These are phyloP conservation scores for Friedmanniomyces simplex DNA, from an alignment of 495 filamentous ascomycete genomes.

Conservation along the genomic window DNA sequence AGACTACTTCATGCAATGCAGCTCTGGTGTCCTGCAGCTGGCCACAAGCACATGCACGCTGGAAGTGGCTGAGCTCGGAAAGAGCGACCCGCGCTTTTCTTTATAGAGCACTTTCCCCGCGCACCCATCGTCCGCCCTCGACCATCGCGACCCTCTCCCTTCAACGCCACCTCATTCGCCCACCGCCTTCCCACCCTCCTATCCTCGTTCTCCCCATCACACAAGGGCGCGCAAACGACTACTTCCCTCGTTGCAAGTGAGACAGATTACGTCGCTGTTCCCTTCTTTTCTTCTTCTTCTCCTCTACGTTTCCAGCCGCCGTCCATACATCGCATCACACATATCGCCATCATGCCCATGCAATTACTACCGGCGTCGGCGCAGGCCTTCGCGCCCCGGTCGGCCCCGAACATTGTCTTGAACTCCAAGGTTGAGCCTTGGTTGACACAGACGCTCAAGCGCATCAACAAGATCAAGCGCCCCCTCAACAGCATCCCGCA, in stretches of 20 bases:
- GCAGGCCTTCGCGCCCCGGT: constrained; percentile 89
- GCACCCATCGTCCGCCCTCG: background rate
- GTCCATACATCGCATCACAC: constrained; percentile 19
- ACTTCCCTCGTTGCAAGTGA: constrained; percentile 9
- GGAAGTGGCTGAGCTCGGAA: constrained; percentile 5
- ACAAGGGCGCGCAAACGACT: constrained; percentile 13
- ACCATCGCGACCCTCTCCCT: constrained; percentile 9
- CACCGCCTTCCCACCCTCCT: background rate
- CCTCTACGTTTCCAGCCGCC: constrained; percentile 2
- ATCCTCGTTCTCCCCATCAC: background rate
- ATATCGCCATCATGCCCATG: constrained; percentile 64
- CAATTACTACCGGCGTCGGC: constrained; percentile 90
- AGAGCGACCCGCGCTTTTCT: background rate
- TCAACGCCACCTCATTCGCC: constrained; percentile 14
- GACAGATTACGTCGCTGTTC: constrained; percentile 16
- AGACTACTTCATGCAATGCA: constrained; percentile 7
- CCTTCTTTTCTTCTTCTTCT: constrained; percentile 6
- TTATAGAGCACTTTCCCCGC: constrained; percentile 9
- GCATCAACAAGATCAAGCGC: constrained; percentile 94
- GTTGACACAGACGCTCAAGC: constrained; percentile 93
- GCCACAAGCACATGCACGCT: constrained; percentile 1
- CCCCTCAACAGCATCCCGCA: constrained; percentile 96
- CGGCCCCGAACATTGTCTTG: constrained; percentile 90
- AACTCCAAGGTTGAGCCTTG: constrained; percentile 92
- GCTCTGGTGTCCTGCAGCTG: constrained; percentile 6